A percentile compares a stretch with the other conserved stretches of the same genome.
Evolutionary conservation across 2,329 filamentous ascomycete genomes (phyloP).

Genomic region (Atkinsonella texensis): DNA sequence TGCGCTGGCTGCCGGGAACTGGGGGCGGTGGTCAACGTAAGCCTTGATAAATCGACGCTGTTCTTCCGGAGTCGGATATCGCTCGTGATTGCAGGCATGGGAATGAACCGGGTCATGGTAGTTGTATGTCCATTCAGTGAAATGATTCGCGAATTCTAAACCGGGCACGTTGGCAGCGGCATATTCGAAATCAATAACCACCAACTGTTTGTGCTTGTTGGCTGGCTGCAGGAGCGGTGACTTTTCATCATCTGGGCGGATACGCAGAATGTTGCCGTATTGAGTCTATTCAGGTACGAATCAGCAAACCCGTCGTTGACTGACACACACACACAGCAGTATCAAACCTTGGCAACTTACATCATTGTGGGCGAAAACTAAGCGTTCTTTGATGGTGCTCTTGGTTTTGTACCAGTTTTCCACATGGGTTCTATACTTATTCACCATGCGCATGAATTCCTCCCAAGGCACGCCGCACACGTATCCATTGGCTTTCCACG

Average conservation of each 20-base stretch:
- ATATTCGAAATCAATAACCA: conserved; percentile 98
- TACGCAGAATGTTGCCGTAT: conserved; percentile 91
- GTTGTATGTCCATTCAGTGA: conserved; percentile 97
- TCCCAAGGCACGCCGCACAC: conserved; percentile 80
- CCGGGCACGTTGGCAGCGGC: conserved; percentile 78
- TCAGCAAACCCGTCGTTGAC: neutral
- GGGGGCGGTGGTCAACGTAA: conserved; percentile 72
- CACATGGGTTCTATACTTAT: conserved; percentile 68
- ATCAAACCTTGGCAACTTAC: conserved; percentile 35
- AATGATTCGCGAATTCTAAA: conserved; percentile 94
- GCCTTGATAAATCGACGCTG: conserved; percentile 76
- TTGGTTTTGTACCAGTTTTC: conserved; percentile 56
- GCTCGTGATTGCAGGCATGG: conserved; percentile 53
- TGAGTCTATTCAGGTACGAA: conserved; percentile 53
- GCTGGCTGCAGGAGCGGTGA: conserved; percentile 80
- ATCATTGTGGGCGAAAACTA: conserved; percentile 97
- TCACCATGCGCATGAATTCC: conserved; percentile 60
- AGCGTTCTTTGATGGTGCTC: conserved; percentile 54
- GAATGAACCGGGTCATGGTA: conserved; percentile 65
- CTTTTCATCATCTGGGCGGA: conserved; percentile 54
- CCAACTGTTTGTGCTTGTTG: conserved; percentile 89
- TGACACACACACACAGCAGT: neutral
- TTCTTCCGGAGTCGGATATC: conserved; percentile 69
- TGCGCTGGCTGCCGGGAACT: conserved; percentile 42
- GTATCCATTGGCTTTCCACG: conserved; percentile 59